Percentiles rank a stretch among this genome's conserved stretches.
phyloP scores from a whole-genome alignment of 2,329 filamentous ascomycete species.

The Stenocarpella maydis region DNA sequence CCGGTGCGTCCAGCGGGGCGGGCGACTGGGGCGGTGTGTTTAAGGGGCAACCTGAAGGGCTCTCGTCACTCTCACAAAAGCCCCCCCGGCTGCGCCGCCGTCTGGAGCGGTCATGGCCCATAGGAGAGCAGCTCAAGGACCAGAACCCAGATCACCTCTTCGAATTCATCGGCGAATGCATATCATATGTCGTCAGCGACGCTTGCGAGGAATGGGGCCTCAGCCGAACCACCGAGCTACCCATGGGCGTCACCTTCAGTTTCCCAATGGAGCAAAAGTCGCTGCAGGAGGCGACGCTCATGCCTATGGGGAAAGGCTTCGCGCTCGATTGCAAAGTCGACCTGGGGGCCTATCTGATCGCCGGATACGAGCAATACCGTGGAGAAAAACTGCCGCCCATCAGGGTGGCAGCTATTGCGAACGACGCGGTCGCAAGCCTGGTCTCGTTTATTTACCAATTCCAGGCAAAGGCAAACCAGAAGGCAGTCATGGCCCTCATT shows the following conservation, averaged over 20 bases:
- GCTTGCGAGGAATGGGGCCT: slow-evolving; percentile 57
- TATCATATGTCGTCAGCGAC: slow-evolving; percentile 74
- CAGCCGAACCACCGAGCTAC: slow-evolving; percentile 55
- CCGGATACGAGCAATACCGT: slow-evolving; percentile 65
- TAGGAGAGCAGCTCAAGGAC: slow-evolving; percentile 75
- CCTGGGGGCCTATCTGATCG: slow-evolving; percentile 64
- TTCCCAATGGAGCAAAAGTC: slow-evolving; percentile 74
- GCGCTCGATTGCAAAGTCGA: slow-evolving; percentile 67
- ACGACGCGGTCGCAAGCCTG: slow-evolving; percentile 82
- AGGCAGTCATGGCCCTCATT: slow-evolving; percentile 81
- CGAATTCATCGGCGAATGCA: slow-evolving; percentile 81
- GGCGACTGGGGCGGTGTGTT: background rate
- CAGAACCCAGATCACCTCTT: slow-evolving; percentile 80
- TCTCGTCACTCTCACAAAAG: background rate
- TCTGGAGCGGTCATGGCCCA: slow-evolving; percentile 77
- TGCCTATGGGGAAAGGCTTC: slow-evolving; percentile 77
- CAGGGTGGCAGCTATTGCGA: slow-evolving; percentile 78
- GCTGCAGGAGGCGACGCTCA: slow-evolving; percentile 68
- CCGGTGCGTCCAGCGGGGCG: slow-evolving; percentile 40
- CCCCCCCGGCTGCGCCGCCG: slow-evolving; percentile 57
- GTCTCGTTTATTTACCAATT: slow-evolving; percentile 79
- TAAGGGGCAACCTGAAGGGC: background rate
- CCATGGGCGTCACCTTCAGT: slow-evolving; percentile 74
- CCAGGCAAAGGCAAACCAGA: slow-evolving; percentile 65
- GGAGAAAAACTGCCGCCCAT: slow-evolving; percentile 65